Conservation (phyloP, 1,284 basidiomycete species). For the Tausonia pullulans region DNA sequence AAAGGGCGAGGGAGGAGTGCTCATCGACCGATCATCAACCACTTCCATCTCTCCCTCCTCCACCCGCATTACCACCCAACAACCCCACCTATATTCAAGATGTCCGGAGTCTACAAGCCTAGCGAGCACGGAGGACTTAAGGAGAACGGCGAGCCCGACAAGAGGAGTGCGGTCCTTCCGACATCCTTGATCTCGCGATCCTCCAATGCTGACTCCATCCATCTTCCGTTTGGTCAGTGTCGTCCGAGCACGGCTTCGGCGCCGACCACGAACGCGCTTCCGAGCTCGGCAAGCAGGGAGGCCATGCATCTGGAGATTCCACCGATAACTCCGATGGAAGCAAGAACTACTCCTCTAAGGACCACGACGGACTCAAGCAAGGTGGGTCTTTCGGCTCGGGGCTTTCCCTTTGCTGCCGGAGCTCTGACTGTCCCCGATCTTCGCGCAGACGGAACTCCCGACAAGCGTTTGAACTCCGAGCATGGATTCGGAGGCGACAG, state of each 20-base stretch:
- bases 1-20: too few species aligned
- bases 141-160: constrained; percentile 19
- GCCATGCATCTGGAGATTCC: not conserved
- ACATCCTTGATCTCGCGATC: too few species aligned
- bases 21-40: not conserved
- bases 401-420: too few species aligned
- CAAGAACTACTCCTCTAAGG: not conserved
- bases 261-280: constrained; percentile 19
- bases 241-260: constrained; percentile 20
- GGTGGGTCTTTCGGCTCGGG: not conserved
- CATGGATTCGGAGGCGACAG: too few species aligned
- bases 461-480: too few species aligned
- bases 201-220: too few species aligned
- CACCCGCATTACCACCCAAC: not conserved
- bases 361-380: constrained; percentile 1
- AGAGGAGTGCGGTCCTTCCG: constrained; percentile 9
- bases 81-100: not conserved
- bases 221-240: not conserved
- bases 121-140: constrained; percentile 10
- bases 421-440: too few species aligned
- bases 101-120: constrained; percentile 3
- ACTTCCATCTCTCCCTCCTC: not conserved
- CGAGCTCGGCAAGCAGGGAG: constrained; percentile 13
- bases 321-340: not conserved
- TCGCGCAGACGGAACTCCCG: too few species aligned